Percentiles rank a stretch among this genome's conserved stretches.
Conservation (phyloP, 805 yeast genomes). For the Zygosaccharomyces gambellarensis region DNA sequence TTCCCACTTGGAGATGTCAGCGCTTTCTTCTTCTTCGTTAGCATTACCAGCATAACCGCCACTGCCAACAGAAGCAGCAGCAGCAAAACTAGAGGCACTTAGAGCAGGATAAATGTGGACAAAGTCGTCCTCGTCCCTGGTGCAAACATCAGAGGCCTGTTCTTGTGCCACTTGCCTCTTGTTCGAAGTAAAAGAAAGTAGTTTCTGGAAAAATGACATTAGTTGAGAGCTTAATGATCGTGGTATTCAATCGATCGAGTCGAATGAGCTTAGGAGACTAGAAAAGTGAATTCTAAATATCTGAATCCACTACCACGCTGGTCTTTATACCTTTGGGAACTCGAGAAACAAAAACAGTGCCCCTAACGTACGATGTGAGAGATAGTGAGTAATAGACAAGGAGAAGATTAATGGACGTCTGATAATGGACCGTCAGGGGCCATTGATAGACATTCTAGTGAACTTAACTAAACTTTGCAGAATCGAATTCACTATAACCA, state of each 20-base stretch:
- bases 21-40: slow-evolving; percentile 14
- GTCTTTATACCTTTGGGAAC: slow-evolving; percentile 1
- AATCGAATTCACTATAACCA: background rate
- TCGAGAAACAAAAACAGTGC: slow-evolving; percentile 5
- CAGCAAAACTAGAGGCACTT: background rate
- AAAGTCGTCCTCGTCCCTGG: slow-evolving; percentile 16
- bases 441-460: too few species aligned
- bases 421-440: background rate
- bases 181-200: slow-evolving; percentile 1
- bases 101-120: slow-evolving; percentile 10
- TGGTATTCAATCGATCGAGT: background rate
- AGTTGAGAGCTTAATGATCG: background rate
- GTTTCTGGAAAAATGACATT: slow-evolving; percentile 1
- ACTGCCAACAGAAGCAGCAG: background rate
- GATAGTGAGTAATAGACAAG: background rate
- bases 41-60: background rate
- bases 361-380: slow-evolving; percentile 5
- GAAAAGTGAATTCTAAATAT: background rate
- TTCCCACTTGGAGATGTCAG: slow-evolving; percentile 22
- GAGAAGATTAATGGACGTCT: background rate
- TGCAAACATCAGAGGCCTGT: slow-evolving; percentile 4
- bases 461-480: background rate
- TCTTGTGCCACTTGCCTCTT: slow-evolving; percentile 5
- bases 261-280: background rate
- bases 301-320: background rate